Evolutionary conservation across 345 rosid species (phyloP).

Genomic region (Heritiera fomes): DNA sequence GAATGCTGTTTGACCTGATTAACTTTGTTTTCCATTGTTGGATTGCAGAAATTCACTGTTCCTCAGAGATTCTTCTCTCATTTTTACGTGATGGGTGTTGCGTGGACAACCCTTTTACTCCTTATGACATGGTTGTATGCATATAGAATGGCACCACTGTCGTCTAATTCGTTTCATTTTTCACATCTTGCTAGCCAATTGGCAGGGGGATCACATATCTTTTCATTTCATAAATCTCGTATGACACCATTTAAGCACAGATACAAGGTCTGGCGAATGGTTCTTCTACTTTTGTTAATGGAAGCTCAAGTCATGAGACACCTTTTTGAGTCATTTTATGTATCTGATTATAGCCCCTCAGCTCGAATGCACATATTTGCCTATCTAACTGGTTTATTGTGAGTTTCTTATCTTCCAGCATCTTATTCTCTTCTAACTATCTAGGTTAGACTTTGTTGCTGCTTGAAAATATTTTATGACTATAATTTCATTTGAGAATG

Average conservation of each 20-base stretch:
- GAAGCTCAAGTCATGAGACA: conserved; percentile 72
- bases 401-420: conserved; percentile 39
- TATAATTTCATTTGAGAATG: not conserved
- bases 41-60: conserved; percentile 60
- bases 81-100: conserved; percentile 59
- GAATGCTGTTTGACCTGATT: not conserved
- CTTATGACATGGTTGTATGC: conserved; percentile 60
- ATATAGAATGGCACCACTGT: conserved; percentile 39
- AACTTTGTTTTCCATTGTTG: not conserved
- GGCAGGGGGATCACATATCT: conserved; percentile 52
- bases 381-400: conserved; percentile 63
- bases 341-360: conserved; percentile 60
- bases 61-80: conserved; percentile 74
- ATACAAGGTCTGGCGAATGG: conserved; percentile 50
- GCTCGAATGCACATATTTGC: conserved; percentile 65
- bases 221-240: conserved; percentile 44
- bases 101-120: conserved; percentile 67
- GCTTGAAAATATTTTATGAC: not conserved
- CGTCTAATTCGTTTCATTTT: conserved; percentile 41
- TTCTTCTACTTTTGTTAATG: conserved; percentile 66
- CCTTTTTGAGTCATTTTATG: conserved; percentile 55
- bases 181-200: conserved; percentile 46
- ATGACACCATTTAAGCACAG: conserved; percentile 39
- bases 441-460: not conserved
- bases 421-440: not conserved